A percentile compares a stretch with the other conserved stretches of the same genome.
phyloP scores from a whole-genome alignment of 2,329 filamentous ascomycete species.

The Trichophyton benhamiae region DNA sequence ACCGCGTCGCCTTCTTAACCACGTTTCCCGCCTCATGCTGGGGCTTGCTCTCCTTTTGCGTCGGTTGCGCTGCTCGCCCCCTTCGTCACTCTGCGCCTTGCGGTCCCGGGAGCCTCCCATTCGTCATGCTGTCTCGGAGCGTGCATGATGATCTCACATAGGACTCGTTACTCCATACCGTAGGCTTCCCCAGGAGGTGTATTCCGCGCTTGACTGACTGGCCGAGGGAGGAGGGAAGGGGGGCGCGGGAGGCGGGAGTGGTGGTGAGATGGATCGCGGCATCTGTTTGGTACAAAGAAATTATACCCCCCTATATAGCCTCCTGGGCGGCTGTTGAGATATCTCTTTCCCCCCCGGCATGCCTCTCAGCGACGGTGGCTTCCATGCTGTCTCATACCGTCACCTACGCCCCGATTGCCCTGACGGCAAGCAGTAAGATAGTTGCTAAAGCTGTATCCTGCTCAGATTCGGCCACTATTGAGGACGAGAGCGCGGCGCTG shows the following conservation, averaged over 20 bases:
- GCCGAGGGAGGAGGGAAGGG: too few relatives aligned
- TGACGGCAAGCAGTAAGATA: neutral
- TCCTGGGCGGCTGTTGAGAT: neutral
- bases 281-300: neutral
- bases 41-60: neutral
- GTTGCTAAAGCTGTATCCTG: neutral
- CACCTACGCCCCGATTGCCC: neutral
- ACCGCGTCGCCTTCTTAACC: neutral
- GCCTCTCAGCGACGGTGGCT: neutral
- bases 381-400: neutral
- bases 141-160: neutral
- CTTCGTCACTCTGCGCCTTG: too few relatives aligned
- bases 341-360: neutral
- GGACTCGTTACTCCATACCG: too few relatives aligned
- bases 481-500: slow-evolving; percentile 8
- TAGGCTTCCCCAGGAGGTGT: too few relatives aligned
- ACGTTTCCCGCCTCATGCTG: neutral
- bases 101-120: too few relatives aligned
- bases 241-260: too few relatives aligned
- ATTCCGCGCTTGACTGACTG: too few relatives aligned
- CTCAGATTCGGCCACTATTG: neutral
- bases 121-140: neutral
- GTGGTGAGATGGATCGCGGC: neutral
- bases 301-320: neutral
- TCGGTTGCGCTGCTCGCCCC: neutral